Evolutionary conservation across 1,284 basidiomycete genomes (phyloP).

Genomic region (Cryptococcus maquisensis): DNA sequence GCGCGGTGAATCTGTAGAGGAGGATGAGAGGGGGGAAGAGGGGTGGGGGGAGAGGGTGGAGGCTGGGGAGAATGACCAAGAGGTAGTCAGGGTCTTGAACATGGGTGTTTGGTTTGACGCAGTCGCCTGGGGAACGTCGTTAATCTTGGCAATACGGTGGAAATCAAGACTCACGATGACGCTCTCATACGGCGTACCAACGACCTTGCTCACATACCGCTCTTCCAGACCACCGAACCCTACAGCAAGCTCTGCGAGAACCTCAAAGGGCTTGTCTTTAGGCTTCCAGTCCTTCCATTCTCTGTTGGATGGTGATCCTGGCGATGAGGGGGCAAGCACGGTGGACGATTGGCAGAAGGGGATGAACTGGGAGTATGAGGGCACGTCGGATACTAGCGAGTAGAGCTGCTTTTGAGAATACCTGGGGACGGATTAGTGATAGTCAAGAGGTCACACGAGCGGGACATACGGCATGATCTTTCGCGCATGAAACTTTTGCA

Average conservation of each 20-base stretch:
- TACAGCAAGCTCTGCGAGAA: constrained; percentile 82
- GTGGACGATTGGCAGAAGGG: constrained; percentile 81
- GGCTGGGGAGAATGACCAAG: constrained; percentile 67
- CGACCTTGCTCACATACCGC: constrained; percentile 80
- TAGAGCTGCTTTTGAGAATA: constrained; percentile 76
- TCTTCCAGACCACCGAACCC: constrained; percentile 85
- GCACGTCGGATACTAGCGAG: constrained; percentile 78
- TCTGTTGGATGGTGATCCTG: constrained; percentile 7
- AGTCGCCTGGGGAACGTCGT: constrained; percentile 57
- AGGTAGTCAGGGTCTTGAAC: constrained; percentile 78
- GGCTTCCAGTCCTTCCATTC: constrained; percentile 27
- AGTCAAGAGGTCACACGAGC: not conserved
- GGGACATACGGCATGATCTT: constrained; percentile 72
- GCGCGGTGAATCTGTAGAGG: constrained; percentile 6
- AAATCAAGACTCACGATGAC: constrained; percentile 69
- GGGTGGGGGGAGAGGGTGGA: constrained; percentile 52
- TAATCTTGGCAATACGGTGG: not conserved
- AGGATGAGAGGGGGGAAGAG: constrained; percentile 10
- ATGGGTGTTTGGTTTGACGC: constrained; percentile 70
- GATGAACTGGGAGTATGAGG: constrained; percentile 77
- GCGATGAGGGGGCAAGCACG: constrained; percentile 54
- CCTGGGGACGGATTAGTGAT: constrained; percentile 46
- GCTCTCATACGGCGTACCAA: constrained; percentile 66
- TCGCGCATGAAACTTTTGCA: constrained; percentile 54
- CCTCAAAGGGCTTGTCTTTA: constrained; percentile 51